These are phyloP conservation scores for Pascua guehoae DNA, from an alignment of 1,284 basidiomycete genomes.

Conservation along the genomic window DNA sequence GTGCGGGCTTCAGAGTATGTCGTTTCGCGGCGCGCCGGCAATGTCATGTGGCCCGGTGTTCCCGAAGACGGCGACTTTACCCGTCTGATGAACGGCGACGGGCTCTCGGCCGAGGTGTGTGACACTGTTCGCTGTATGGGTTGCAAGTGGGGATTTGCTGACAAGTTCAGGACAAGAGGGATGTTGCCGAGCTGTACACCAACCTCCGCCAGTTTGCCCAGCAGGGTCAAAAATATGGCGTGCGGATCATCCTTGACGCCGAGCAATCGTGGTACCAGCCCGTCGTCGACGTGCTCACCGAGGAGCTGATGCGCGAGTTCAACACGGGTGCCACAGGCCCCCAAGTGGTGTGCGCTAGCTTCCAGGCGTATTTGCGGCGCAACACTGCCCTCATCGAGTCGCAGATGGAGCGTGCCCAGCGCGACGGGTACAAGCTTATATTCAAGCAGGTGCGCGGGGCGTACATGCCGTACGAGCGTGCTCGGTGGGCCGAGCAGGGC, in stretches of 20 bases:
- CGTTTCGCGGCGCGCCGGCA: neutral
- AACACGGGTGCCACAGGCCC: neutral
- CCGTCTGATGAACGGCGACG: neutral
- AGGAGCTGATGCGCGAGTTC: conserved; percentile 10
- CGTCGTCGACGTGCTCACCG: conserved; percentile 2
- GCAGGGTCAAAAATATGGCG: neutral
- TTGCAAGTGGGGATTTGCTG: neutral
- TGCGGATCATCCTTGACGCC: conserved; percentile 7
- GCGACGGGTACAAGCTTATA: conserved; percentile 2
- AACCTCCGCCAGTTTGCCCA: neutral
- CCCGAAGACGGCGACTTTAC: conserved; percentile 4
- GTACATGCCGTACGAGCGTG: neutral
- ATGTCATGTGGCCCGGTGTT: neutral
- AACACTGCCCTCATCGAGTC: neutral
- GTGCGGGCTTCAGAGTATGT: neutral
- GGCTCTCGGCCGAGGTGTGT: neutral
- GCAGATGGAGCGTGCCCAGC: conserved; percentile 3
- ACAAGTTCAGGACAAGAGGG: neutral
- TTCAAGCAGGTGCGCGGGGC: conserved; percentile 1
- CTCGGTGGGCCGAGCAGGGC: neutral
- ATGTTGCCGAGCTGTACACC: neutral
- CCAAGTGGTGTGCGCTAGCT: neutral
- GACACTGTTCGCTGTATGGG: no score
- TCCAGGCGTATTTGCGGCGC: conserved; percentile 1
- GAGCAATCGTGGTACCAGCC: conserved; percentile 8